Evolutionary conservation across 2,329 filamentous ascomycete genomes (phyloP), one percentile per base, ranked within the genome.

Genomic region (Paradendryphiella salina): DNA sequence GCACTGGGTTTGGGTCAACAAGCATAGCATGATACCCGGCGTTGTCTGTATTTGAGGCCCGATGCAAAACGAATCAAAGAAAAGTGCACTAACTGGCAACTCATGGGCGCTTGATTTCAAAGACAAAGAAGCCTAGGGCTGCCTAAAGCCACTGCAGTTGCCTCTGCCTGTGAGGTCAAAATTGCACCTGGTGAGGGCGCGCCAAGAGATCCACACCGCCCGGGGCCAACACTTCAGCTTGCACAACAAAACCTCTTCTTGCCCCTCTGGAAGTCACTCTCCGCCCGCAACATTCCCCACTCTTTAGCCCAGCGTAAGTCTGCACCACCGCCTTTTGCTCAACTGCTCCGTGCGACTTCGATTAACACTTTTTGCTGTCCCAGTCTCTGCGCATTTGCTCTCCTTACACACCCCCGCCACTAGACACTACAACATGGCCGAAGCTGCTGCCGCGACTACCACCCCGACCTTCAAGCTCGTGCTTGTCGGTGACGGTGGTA

Each of bases 401-500:
- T 39, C 43, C 20, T 17, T 44, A 63, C 58, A 57, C 63, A 65
- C 68, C 67, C 33, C 69, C 69, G 64, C 69, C 60, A 67, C 61
- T 62, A 63, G 66, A 64, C 54, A 36, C 46, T 52, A 54, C 64
- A 64, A 51, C 66, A 95, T 94, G 89, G 69, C 70, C 54, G 69
- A 72, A 62, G 61, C 64, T 57, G 60, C 57, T 48, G 84, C 88
- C 78, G 76, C 80, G 65, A 70, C 72, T 60, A 71, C 64, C 58
- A 72, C 80, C 65, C 90, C 93, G 65, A 96, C 90, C 77, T 99
- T 99, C 88, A 99, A 99, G 90, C 90, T 99, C 73, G 94, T 99
- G 77, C 90, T 99, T 80, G 94, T 99, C 74, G 94, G 94, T 77
- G 94, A 99, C 77, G 94, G 94, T 80, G 94, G 94, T 85, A 99